These are phyloP conservation scores for Candida montana DNA, from an alignment of 805 yeast genomes.

Conservation along the genomic window DNA sequence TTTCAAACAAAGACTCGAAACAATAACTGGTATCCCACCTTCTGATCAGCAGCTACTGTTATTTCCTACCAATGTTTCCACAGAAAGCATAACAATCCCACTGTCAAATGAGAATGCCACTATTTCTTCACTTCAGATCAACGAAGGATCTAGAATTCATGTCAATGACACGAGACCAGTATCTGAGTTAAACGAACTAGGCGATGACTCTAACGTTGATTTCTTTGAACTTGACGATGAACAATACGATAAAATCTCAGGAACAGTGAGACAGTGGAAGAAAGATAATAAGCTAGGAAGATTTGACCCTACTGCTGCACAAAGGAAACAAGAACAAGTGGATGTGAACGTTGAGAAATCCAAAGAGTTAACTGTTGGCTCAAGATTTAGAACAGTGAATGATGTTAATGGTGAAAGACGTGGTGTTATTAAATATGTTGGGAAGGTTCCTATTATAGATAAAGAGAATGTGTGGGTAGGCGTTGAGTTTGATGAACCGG, in stretches of 20 bases:
- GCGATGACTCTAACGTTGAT: conserved; percentile 30
- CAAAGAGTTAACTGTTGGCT: conserved; percentile 37
- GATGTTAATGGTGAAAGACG: conserved; percentile 47
- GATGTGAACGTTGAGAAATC: conserved; percentile 29
- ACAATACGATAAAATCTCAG: conserved; percentile 53
- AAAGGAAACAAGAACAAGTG: conserved; percentile 25
- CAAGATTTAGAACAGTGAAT: conserved; percentile 48
- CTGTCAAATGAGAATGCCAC: conserved; percentile 14
- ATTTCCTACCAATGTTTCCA: conserved; percentile 31
- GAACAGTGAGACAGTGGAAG: conserved; percentile 78
- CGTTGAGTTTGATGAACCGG: conserved; percentile 76
- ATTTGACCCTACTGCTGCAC: conserved; percentile 49
- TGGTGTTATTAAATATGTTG: conserved; percentile 70
- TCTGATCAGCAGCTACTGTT: conserved; percentile 44
- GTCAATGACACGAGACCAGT: conserved; percentile 53
- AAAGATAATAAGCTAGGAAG: conserved; percentile 62
- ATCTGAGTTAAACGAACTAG: conserved; percentile 42
- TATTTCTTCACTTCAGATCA: conserved; percentile 17
- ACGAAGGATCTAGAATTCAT: conserved; percentile 44
- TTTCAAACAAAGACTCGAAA: conserved; percentile 53
- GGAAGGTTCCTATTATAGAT: conserved; percentile 58
- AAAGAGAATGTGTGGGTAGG: conserved; percentile 68
- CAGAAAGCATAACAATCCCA: conserved; percentile 23
- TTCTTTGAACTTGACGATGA: conserved; percentile 47
- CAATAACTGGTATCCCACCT: conserved; percentile 71